Conservation (phyloP, 148 eudicot genomes). For the Chenopodium berlandieri region DNA sequence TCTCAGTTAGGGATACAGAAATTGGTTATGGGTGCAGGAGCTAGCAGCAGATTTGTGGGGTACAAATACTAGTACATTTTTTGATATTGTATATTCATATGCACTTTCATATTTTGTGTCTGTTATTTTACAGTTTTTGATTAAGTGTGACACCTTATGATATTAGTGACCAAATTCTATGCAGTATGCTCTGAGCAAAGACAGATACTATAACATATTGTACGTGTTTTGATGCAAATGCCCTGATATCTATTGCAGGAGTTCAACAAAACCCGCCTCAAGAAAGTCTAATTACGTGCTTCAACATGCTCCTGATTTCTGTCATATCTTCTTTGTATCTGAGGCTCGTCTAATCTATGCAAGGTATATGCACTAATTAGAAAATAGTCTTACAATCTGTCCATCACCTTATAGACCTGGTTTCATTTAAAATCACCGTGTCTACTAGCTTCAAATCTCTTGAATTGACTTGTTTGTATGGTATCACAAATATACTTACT, state of each 20-base stretch:
- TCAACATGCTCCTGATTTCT: slow-evolving; percentile 54
- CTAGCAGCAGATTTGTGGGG: slow-evolving; percentile 53
- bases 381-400: not conserved
- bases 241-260: slow-evolving; percentile 37
- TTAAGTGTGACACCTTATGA: not conserved
- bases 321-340: slow-evolving; percentile 78
- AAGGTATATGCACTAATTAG: slow-evolving; percentile 43
- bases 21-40: slow-evolving; percentile 89
- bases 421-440: no score
- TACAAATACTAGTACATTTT: slow-evolving; percentile 9
- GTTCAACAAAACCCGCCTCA: slow-evolving; percentile 61
- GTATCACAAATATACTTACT: no score
- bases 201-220: not conserved
- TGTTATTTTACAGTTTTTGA: not conserved
- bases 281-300: slow-evolving; percentile 69
- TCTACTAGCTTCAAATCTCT: no score
- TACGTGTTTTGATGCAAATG: not conserved
- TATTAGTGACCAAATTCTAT: not conserved
- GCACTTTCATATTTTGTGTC: not conserved
- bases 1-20: slow-evolving; percentile 47
- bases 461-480: no score
- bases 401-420: no score
- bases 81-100: not conserved
- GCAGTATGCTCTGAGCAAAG: not conserved
- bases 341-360: slow-evolving; percentile 55